Evolutionary conservation across 2,329 filamentous ascomycete species (phyloP).

Genomic region (Blastomyces emzantsi): DNA sequence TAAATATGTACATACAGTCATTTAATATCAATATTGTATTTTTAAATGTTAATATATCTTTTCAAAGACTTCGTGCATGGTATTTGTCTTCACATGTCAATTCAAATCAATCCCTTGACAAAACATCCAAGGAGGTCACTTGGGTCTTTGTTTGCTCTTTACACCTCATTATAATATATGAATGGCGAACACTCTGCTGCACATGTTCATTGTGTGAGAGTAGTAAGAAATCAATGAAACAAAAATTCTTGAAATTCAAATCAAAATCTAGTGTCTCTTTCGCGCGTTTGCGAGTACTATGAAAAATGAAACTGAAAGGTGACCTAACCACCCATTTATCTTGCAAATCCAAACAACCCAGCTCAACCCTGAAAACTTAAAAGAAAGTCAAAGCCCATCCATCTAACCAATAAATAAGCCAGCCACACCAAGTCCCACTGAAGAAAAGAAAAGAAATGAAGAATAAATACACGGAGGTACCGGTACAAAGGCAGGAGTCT

Average conservation of each 20-base stretch:
- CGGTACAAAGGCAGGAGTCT: neutral
- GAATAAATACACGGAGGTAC: neutral
- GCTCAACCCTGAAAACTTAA: neutral
- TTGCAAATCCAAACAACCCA: neutral
- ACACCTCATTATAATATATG: no score
- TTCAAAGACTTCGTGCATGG: neutral
- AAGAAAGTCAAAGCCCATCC: neutral
- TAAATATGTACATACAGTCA: neutral
- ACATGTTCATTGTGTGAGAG: neutral
- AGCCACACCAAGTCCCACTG: neutral
- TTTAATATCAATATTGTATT: neutral
- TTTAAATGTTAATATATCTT: neutral
- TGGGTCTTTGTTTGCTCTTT: no score
- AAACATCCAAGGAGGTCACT: no score
- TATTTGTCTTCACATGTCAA: no score
- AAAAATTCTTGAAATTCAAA: neutral
- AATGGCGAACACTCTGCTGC: no score
- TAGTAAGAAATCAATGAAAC: neutral
- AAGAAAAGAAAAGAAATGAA: constrained; percentile 11
- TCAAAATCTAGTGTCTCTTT: neutral
- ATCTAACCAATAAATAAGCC: neutral
- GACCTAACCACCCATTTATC: neutral
- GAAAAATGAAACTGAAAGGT: neutral
- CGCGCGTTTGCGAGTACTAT: neutral
- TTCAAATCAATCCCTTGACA: no score